Conservation (phyloP, 1,139 yeast genomes). For the Magnusiomyces starmeri region DNA sequence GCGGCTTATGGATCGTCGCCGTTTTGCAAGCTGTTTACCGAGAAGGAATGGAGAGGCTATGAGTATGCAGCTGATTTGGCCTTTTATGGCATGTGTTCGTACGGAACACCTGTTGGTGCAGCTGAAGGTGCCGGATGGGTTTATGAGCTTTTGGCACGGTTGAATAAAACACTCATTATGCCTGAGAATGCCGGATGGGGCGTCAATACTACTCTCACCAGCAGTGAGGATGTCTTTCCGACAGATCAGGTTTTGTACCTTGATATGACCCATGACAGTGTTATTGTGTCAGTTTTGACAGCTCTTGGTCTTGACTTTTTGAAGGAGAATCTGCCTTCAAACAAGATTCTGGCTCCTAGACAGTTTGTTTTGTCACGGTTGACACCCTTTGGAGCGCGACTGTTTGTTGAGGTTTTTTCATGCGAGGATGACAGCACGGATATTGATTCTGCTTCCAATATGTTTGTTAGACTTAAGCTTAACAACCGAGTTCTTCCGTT, state of each 20-base stretch:
- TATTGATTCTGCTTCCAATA: not conserved
- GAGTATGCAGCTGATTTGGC: constrained; percentile 41
- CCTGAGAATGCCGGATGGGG: constrained; percentile 26
- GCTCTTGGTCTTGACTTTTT: constrained; percentile 37
- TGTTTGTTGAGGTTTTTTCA: constrained; percentile 36
- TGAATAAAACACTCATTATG: constrained; percentile 27
- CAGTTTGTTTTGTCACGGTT: constrained; percentile 37
- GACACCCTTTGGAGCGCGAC: constrained; percentile 40
- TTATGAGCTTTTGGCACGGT: constrained; percentile 35
- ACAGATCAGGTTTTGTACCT: constrained; percentile 38
- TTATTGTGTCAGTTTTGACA: constrained; percentile 35
- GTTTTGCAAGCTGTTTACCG: constrained; percentile 44
- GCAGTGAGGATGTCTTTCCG: constrained; percentile 32
- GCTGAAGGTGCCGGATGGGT: constrained; percentile 41
- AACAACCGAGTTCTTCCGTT: constrained; percentile 39
- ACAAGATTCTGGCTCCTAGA: constrained; percentile 35
- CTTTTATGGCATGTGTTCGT: constrained; percentile 36
- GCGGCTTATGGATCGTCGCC: constrained; percentile 44
- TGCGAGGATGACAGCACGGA: constrained; percentile 26
- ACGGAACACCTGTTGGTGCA: constrained; percentile 36
- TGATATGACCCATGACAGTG: constrained; percentile 41
- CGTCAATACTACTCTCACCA: constrained; percentile 35
- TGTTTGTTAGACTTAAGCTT: constrained; percentile 33
- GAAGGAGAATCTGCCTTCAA: constrained; percentile 32
- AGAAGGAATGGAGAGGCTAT: constrained; percentile 44